Evolutionary conservation across 805 yeast species (phyloP), one percentile per base, ranked within the genome.

Genomic region (Ogataea zsoltii): DNA sequence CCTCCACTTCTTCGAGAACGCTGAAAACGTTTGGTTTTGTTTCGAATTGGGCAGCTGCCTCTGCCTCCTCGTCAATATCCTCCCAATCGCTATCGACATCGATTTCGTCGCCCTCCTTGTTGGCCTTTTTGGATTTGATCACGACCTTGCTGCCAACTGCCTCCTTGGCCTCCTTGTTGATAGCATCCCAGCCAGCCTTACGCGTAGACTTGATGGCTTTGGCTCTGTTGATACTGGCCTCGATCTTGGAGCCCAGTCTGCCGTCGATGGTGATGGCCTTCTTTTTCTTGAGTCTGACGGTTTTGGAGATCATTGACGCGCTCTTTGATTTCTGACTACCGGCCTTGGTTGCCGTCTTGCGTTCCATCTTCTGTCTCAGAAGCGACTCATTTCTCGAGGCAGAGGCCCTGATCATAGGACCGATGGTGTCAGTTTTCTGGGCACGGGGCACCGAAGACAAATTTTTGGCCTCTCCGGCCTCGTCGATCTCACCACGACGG

Each of bases 111-210:
- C 44, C 51, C n/a, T 41, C 41, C 18, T 19, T 11, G 13, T 39
- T 13, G n/a, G 37, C 11, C 17, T 30, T 34, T 36, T 40, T 33
- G 13, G 32, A 2, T 26, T 33, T 41, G 28, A 28, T 19, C 26
- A 19, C 12, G 15, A n/a, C 15, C 29, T 32, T 41, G 53, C 62
- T 33, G 36, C 42, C 32, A 41, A 60, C 42, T 6, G 62, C 46
- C 18, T 53, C 62, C 45, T 61, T 72, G 10, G 81, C 74, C 25
- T 64, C 62, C 46, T 75, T 69, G 59, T 84, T 85, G 44, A 83
- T 82, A 35, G 72, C 68, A 40, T 84, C 90, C 94, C 92, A 85
- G 13, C 80, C 83, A 0, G 87, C 68, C 61, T 83, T 85, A 63
- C 94, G 74, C 10, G 84, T 72, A 16, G 63, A 68, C 55, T 79